Evolutionary conservation across 2,329 filamentous ascomycete genomes (phyloP), one percentile per base, ranked within the genome.

Genomic region (Trichophyton rubrum): DNA sequence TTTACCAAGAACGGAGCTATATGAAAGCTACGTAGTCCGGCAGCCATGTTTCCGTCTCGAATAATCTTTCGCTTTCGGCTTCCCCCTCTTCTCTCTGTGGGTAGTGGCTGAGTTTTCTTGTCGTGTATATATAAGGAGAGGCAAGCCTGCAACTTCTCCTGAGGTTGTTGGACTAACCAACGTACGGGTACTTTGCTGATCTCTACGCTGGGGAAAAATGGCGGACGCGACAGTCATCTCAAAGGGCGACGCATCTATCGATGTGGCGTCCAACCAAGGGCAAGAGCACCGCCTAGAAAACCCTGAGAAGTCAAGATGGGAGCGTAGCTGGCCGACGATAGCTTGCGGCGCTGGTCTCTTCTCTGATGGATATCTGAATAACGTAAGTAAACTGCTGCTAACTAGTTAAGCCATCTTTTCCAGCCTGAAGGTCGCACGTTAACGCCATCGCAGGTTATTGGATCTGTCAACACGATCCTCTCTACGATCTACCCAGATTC

Each of bases 311-410:
- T 68, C 69, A 56, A 72, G 75, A 61, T 80, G 78, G 80, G 76
- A 82, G 64, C 77, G 82, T 56, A 75, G 81, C 17, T 85, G 83
- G 80, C 89, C 90, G 13, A 87, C 90, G 0, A 86, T 96, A 66
- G 90, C 90, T 49, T 95, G 90, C 69, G 91, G 91, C 65, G 88
- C 90, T 58, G 91, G 91, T 68, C 80, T 96, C 1, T 96, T 96
- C 74, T 90, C 87, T 24, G 91, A 96, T 72, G 91, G 91, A 15
- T 96, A 96, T 72, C 83, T 96, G 70, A 95, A 95, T 74, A 90
- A 89, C 68, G 88, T 90, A 75, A 67, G 75, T 69, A 38, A 35
- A 60, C 58, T 2, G 17, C n/a, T n/a, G 1, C 6, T 30, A 30
- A 6, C 1, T 30, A 6, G 27, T 30, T 30, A 30, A 30, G 27